phyloP scores from a whole-genome alignment of 495 filamentous ascomycete species.

The Hypoxylon fuscum region DNA sequence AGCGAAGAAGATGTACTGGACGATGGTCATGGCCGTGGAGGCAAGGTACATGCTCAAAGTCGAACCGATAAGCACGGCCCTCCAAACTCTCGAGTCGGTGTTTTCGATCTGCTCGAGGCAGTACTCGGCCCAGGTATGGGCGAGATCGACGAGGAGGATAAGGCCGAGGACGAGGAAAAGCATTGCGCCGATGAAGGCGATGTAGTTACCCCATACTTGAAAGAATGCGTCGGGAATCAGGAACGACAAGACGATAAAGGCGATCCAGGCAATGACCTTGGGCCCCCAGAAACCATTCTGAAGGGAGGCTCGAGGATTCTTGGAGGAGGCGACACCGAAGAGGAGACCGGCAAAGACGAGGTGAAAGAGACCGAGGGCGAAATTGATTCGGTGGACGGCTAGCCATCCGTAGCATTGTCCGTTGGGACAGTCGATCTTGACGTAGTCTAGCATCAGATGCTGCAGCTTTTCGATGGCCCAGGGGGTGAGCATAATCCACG shows the following conservation, averaged over 20 bases:
- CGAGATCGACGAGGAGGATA: slow-evolving; percentile 92
- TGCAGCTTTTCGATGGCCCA: slow-evolving; percentile 98
- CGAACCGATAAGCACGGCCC: slow-evolving; percentile 85
- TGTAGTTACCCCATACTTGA: slow-evolving; percentile 93
- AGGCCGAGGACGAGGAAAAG: slow-evolving; percentile 93
- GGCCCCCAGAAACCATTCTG: slow-evolving; percentile 96
- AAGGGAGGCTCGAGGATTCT: slow-evolving; percentile 83
- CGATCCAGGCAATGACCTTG: slow-evolving; percentile 79
- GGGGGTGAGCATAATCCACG: slow-evolving; percentile 99
- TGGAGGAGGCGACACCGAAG: slow-evolving; percentile 86
- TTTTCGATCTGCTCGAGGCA: slow-evolving; percentile 94
- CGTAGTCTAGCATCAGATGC: slow-evolving; percentile 90
- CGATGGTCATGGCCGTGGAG: slow-evolving; percentile 88
- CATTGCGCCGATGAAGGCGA: slow-evolving; percentile 88
- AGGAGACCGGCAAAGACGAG: slow-evolving; percentile 82
- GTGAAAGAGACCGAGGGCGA: slow-evolving; percentile 94
- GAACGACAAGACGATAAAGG: slow-evolving; percentile 88
- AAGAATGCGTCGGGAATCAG: slow-evolving; percentile 96
- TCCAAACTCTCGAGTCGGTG: slow-evolving; percentile 84
- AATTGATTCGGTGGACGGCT: slow-evolving; percentile 96
- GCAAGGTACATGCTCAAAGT: slow-evolving; percentile 93
- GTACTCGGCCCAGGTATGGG: slow-evolving; percentile 97
- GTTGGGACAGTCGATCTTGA: slow-evolving; percentile 88
- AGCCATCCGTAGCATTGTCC: slow-evolving; percentile 95
- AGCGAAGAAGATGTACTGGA: slow-evolving; percentile 99